Evolutionary conservation across 2,329 filamentous ascomycete species (phyloP), one percentile per base, ranked within the genome.

Genomic region (Aspergillus sp.): DNA sequence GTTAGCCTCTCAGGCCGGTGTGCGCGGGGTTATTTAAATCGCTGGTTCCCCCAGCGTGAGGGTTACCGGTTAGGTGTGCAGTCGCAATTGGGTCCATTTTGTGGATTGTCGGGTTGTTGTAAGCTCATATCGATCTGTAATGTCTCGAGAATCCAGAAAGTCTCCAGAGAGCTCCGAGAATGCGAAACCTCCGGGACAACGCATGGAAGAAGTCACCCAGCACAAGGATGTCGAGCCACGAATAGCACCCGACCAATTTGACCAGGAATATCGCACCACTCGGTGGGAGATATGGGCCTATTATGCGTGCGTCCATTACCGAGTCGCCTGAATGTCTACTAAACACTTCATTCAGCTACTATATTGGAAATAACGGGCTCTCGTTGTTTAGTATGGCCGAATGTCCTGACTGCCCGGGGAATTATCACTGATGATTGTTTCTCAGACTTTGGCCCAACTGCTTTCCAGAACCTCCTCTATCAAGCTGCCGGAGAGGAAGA

Each of bases 311-410:
- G 77, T 76, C 50, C 42, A 55, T 55, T 26, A 58, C 51, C 51
- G 51, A 58, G 31, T 46, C 29, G 10, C 47, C 42, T 26, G 39
- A 29, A 55, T 36, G 42, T 49, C 65, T 60, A 55, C 65, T 67
- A 64, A 68, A 70, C 53, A 59, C 61, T 26, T 66, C 52, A 73
- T 70, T 62, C 24, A 77, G 77, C 61, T 89, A 89, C 73, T 89
- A 89, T 69, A 82, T 89, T 54, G 87, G 87, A 51, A 85, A 87
- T 69, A 89, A 89, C 71, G 87, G 87, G 6, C 81, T 81, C 61
- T 81, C 81, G 9, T 77, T 84, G 53, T 88, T 87, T 81, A 88
- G 75, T 77, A 61, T 52, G 71, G 58, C n/a, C 39, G 36, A 29
- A 32, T 32, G 31, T 51, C 6, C 31, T 16, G 12, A 36, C 36